These are phyloP conservation scores for Alternaria sp. DNA, from an alignment of 2,329 filamentous ascomycete genomes.

Conservation along the genomic window DNA sequence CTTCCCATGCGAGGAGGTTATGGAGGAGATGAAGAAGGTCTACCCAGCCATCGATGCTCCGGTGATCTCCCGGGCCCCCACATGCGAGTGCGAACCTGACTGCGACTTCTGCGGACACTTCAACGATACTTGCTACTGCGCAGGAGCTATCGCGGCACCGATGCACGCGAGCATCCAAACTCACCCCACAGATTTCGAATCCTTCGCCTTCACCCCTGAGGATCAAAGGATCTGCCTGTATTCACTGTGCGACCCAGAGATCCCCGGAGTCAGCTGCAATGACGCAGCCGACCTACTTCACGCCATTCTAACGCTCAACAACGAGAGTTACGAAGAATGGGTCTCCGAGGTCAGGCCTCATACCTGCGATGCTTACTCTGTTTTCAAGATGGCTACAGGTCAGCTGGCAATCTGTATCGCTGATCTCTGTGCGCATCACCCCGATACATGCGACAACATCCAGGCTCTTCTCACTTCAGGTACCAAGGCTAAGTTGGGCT, in stretches of 20 bases:
- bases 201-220: neutral
- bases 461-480: neutral
- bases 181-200: neutral
- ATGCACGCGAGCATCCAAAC: neutral
- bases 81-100: neutral
- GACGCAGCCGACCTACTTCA: neutral
- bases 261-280: neutral
- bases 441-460: neutral
- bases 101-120: neutral
- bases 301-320: neutral
- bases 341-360: neutral
- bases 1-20: slow-evolving; percentile 7
- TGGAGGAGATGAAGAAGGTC: neutral
- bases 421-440: neutral
- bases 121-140: neutral
- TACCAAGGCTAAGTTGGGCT: neutral
- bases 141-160: neutral
- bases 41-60: neutral
- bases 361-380: neutral
- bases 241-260: neutral
- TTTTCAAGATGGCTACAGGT: neutral
- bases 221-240: neutral
- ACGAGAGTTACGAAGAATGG: neutral
- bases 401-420: neutral
- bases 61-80: neutral